These are phyloP conservation scores for Pyricularia sp. DNA, from an alignment of 2,329 filamentous ascomycete species.

Conservation along the genomic window DNA sequence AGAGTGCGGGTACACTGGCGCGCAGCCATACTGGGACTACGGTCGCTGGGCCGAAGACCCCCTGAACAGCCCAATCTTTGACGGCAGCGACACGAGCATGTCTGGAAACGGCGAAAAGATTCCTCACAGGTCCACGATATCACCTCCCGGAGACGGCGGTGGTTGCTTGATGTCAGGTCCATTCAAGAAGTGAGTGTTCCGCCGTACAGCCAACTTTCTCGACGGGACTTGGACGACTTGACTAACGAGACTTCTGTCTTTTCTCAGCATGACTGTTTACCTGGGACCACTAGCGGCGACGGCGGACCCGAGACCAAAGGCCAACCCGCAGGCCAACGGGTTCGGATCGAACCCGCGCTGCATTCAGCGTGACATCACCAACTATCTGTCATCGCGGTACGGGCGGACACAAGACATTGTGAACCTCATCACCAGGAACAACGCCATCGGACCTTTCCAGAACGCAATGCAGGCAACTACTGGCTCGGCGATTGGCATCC, in stretches of 20 bases:
- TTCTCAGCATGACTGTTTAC: conserved; percentile 10
- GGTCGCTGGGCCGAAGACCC: conserved; percentile 34
- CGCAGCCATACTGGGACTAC: conserved; percentile 43
- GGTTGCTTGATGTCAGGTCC: conserved; percentile 42
- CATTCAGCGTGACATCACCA: conserved; percentile 30
- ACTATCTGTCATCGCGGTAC: conserved; percentile 17
- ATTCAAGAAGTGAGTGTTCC: conserved; percentile 31
- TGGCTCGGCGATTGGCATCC: conserved; percentile 19
- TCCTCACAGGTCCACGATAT: conserved; percentile 15
- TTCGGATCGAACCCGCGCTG: conserved; percentile 35
- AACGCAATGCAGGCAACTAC: conserved; percentile 27
- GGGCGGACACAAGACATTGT: conserved; percentile 19
- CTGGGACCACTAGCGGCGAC: conserved; percentile 15
- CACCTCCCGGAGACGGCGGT: conserved; percentile 42
- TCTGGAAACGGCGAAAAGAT: conserved; percentile 34
- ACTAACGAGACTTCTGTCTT: background rate
- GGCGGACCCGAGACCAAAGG: conserved; percentile 16
- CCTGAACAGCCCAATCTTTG: conserved; percentile 40
- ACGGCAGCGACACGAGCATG: conserved; percentile 41
- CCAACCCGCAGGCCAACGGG: conserved; percentile 22
- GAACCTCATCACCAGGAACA: conserved; percentile 25
- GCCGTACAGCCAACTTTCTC: background rate
- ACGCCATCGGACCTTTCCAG: conserved; percentile 32
- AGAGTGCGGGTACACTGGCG: conserved; percentile 31
- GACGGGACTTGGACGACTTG: background rate